Conservation (phyloP, 352 stramenopile genomes). For the Phytopythium delawarense region DNA sequence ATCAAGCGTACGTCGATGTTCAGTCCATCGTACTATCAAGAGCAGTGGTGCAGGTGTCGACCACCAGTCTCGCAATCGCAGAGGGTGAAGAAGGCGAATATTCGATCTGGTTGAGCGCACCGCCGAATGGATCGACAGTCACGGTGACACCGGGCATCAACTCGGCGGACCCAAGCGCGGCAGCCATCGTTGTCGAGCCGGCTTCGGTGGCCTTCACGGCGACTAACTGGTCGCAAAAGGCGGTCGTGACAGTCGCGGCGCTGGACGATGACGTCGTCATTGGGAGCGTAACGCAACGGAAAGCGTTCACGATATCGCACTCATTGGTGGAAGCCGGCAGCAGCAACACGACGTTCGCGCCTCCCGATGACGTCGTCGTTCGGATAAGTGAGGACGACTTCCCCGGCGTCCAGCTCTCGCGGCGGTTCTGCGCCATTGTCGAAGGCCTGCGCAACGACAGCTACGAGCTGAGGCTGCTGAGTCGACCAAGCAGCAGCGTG, state of each 20-base stretch:
- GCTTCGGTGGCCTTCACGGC: conserved; percentile 29
- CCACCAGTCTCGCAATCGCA: conserved; percentile 13
- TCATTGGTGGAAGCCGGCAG: neutral
- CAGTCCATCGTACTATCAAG: conserved; percentile 27
- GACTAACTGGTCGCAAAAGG: conserved; percentile 37
- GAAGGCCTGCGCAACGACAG: conserved; percentile 43
- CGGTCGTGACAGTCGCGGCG: conserved; percentile 22
- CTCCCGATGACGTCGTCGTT: conserved; percentile 26
- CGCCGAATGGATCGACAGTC: conserved; percentile 17
- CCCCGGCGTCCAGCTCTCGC: conserved; percentile 46
- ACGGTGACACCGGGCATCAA: conserved; percentile 16
- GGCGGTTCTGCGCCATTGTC: conserved; percentile 37
- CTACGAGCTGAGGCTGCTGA: conserved; percentile 45
- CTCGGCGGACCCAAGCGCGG: neutral
- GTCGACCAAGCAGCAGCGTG: conserved; percentile 35
- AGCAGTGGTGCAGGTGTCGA: conserved; percentile 36
- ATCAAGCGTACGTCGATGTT: conserved; percentile 45
- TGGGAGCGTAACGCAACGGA: conserved; percentile 10
- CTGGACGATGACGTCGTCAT: conserved; percentile 22
- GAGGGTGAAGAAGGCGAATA: conserved; percentile 35
- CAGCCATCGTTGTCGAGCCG: conserved; percentile 22
- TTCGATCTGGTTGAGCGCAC: conserved; percentile 36
- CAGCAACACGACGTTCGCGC: conserved; percentile 25
- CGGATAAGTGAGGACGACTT: conserved; percentile 51
- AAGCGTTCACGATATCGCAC: conserved; percentile 27